Evolutionary conservation across 768 basidiomycete species (phyloP).

Genomic region (Hemileccinum rubropunctum): DNA sequence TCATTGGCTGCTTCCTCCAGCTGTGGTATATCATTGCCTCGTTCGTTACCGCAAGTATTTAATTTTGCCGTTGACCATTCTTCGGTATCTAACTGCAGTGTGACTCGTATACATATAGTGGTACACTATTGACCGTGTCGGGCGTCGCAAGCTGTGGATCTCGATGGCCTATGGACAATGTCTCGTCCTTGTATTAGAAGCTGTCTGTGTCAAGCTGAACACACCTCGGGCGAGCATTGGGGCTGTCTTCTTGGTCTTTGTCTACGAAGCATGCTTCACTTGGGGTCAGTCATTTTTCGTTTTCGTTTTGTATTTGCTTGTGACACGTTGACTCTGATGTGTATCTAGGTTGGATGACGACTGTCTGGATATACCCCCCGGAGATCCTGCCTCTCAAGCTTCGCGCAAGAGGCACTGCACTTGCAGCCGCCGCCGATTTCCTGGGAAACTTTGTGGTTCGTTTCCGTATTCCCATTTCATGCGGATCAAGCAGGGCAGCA

Average conservation of each 20-base stretch:
- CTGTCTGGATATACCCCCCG: conserved; percentile 9
- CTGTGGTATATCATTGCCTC: conserved; percentile 8
- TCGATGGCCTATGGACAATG: conserved; percentile 9
- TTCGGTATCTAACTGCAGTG: background rate
- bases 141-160: conserved; percentile 9
- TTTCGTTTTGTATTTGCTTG: too few relatives aligned
- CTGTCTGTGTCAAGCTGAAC: conserved; percentile 6
- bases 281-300: conserved; percentile 4
- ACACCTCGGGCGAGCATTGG: conserved; percentile 2
- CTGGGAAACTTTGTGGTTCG: conserved; percentile 8
- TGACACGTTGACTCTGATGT: too few relatives aligned
- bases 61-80: too few relatives aligned
- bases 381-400: conserved; percentile 10
- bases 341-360: conserved; percentile 6
- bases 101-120: background rate
- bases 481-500: background rate
- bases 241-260: conserved; percentile 9
- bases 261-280: conserved; percentile 7
- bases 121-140: conserved; percentile 7
- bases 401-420: conserved; percentile 4
- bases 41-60: conserved; percentile 2
- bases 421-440: conserved; percentile 4
- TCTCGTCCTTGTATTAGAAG: conserved; percentile 6
- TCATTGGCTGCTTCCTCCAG: conserved; percentile 8
- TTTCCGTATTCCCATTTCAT: background rate